Base-by-base conservation (phyloP, 2,329 filamentous ascomycete genomes). In the Colletotrichum endophyticum region DNA sequence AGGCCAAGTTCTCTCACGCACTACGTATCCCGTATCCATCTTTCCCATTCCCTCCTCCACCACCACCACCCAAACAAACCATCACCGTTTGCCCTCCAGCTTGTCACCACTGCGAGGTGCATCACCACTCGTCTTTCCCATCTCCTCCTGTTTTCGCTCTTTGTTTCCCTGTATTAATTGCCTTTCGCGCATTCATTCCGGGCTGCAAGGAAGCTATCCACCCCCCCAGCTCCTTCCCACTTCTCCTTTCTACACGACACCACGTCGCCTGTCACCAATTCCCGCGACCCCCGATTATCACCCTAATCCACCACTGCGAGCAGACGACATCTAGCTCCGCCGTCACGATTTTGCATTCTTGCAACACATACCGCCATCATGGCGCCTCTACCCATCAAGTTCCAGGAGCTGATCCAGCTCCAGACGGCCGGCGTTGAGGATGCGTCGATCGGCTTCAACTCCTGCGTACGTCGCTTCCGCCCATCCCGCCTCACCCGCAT, bases 371-470 rank as follows among this genome's bases (percentile, higher is more conserved):
- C 69, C 78, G 78, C 73, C 79, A 79, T 70, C 85, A 90, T 90
- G 92, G 91, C 92, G 85, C 91, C 93, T 87, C 90, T 98, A 84
- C 95, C 95, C 84, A 98, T 98, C 89, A 96, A 95, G 90, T 98
- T 98, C 88, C 94, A 94, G 86, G 96, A 98, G 93, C 92, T 96
- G 84, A 91, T 96, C 86, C 95, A 96, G 87, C 88, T 90, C 85
- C 83, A 84, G 82, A 86, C 84, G 80, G 83, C 88, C 77, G 86
- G 87, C 79, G 86, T 88, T 78, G 87, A 91, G 80, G 83, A 86
- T 77, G 81, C 85, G 79, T 85, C 85, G 82, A 95, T 96, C 89
- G 92, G 93, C 84, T 95, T 95, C 90, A 95, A 95, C 86, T 93
- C 93, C 82, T 95, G 94, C 89, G 93, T 95, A 90, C 88, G 93